These are phyloP conservation scores for Collybiopsis luxurians DNA, from an alignment of 768 basidiomycete genomes.

Conservation along the genomic window DNA sequence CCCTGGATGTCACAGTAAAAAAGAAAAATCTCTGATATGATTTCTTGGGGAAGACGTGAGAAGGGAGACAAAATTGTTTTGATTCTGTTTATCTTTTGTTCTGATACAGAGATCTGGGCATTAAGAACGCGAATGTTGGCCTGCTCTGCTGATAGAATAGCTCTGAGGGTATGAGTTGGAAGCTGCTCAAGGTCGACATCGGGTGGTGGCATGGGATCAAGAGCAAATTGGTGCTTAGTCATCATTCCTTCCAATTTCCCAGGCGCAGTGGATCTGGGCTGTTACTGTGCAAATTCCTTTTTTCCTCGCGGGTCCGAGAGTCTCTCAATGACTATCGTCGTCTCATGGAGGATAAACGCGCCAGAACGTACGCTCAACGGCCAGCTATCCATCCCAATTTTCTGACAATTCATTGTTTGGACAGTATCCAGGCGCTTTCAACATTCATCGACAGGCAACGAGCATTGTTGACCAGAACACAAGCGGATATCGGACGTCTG, in stretches of 20 bases:
- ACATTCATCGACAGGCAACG: conserved; percentile 6
- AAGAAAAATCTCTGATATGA: background rate
- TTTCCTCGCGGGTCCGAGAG: background rate
- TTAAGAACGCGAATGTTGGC: background rate
- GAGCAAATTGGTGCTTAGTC: too few species aligned
- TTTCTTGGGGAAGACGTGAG: background rate
- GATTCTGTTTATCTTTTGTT: background rate
- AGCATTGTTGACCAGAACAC: conserved; percentile 7
- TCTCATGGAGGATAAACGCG: conserved; percentile 9
- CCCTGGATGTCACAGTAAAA: background rate
- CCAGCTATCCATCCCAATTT: background rate
- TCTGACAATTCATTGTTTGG: background rate
- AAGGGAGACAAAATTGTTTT: background rate
- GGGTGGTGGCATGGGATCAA: too few species aligned
- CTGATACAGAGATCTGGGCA: background rate
- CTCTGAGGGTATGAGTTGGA: background rate
- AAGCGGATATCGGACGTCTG: conserved; percentile 30
- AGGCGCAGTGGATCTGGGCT: too few species aligned
- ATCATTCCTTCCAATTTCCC: too few species aligned
- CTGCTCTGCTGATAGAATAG: background rate
- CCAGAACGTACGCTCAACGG: conserved; percentile 4
- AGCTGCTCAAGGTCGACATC: too few species aligned
- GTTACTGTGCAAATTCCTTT: too few species aligned
- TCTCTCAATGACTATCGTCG: conserved; percentile 8
- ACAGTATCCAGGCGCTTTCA: conserved; percentile 6